phyloP scores from a whole-genome alignment of 139 green algal genomes.

The Tetradesmus lagerheimii region DNA sequence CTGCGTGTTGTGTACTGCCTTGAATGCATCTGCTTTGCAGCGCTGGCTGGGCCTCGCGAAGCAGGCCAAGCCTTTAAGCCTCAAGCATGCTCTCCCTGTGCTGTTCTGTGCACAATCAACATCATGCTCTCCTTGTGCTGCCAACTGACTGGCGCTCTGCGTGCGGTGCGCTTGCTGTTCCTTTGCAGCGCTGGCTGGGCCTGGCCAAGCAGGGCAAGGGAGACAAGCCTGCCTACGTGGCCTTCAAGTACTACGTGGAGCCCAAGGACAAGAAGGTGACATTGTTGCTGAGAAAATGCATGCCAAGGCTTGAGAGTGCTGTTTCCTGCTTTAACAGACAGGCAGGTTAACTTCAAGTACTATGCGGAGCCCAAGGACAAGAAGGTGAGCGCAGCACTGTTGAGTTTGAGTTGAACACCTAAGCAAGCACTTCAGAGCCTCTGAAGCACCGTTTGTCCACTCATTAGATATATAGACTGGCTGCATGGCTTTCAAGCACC shows the following conservation, averaged over 20 bases:
- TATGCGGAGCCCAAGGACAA: constrained; percentile 10
- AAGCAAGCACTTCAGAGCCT: no score
- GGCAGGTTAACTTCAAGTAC: constrained; percentile 22
- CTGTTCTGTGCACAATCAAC: neutral
- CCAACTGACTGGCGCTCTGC: no score
- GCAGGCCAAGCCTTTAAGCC: neutral
- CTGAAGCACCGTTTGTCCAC: no score
- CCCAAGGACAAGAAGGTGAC: constrained; percentile 8
- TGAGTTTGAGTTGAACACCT: no score
- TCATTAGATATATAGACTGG: no score
- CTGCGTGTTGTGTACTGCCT: neutral
- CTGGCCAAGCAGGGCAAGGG: neutral
- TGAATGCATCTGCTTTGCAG: neutral
- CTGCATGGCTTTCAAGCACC: no score
- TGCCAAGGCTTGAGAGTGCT: no score
- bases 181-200: neutral
- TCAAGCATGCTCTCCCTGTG: neutral
- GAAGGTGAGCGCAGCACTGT: no score
- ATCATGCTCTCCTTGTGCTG: neutral
- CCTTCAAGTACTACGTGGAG: constrained; percentile 31
- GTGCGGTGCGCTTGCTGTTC: no score
- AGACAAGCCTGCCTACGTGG: constrained; percentile 24
- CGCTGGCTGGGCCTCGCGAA: neutral
- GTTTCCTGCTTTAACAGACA: neutral
- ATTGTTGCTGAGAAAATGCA: no score